These are phyloP conservation scores for Pseudocercospora fuligena DNA, from an alignment of 2,329 filamentous ascomycete species.

Conservation along the genomic window DNA sequence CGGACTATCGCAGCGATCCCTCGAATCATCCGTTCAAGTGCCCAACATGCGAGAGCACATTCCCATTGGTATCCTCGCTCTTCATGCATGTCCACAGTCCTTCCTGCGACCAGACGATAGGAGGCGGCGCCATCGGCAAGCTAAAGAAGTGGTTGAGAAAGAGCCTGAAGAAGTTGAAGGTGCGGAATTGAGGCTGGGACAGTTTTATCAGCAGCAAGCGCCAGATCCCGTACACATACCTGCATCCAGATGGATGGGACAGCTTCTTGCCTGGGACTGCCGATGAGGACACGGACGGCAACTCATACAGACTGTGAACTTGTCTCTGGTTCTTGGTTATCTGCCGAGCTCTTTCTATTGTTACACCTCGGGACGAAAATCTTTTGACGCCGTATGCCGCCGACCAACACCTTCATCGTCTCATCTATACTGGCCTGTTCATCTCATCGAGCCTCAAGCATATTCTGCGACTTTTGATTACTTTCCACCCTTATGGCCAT, in stretches of 20 bases:
- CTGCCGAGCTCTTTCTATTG: slow-evolving; percentile 1
- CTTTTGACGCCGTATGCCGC: background rate
- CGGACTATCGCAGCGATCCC: slow-evolving; percentile 1
- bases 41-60: slow-evolving; percentile 9
- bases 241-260: background rate
- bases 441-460: background rate
- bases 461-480: slow-evolving; percentile 16
- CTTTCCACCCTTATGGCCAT: slow-evolving; percentile 44
- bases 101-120: background rate
- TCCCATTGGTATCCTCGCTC: background rate
- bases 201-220: background rate
- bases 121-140: background rate
- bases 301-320: background rate
- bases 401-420: background rate
- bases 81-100: background rate
- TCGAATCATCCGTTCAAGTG: slow-evolving; percentile 15
- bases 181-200: background rate
- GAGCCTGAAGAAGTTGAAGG: background rate
- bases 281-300: background rate
- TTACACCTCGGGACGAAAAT: background rate
- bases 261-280: background rate
- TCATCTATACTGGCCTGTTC: background rate
- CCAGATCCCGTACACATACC: background rate
- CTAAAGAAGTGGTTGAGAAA: background rate
- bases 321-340: background rate